These are phyloP conservation scores for Clonostachys sp. DNA, from an alignment of 2,329 filamentous ascomycete genomes.

Conservation along the genomic window DNA sequence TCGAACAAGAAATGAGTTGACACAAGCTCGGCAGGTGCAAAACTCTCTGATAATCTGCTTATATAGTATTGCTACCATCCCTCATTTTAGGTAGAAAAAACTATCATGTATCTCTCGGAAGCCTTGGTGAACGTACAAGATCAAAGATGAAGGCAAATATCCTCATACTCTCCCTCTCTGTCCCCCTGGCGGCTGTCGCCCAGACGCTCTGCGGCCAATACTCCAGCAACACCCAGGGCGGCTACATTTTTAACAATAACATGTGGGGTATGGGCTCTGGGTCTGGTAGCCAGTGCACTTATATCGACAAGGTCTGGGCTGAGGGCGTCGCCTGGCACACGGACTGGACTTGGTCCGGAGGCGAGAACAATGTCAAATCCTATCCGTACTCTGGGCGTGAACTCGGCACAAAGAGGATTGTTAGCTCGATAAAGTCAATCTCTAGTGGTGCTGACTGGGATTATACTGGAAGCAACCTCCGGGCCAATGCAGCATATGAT, in stretches of 20 bases:
- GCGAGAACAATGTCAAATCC: constrained; percentile 30
- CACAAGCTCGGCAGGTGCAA: too few species aligned
- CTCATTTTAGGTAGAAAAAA: too few species aligned
- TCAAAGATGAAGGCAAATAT: too few species aligned
- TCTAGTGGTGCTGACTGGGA: constrained; percentile 23
- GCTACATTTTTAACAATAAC: constrained; percentile 29
- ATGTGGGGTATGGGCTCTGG: constrained; percentile 27
- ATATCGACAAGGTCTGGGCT: constrained; percentile 23
- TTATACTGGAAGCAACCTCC: constrained; percentile 19
- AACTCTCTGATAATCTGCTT: too few species aligned
- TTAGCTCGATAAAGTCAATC: constrained; percentile 23
- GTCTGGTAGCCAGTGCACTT: constrained; percentile 32
- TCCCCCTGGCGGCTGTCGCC: neutral
- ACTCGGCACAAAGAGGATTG: constrained; percentile 12
- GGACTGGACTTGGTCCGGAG: constrained; percentile 32
- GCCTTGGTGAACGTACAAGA: too few species aligned
- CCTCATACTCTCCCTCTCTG: too few species aligned
- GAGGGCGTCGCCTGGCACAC: constrained; percentile 29
- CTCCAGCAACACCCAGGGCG: neutral
- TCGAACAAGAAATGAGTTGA: too few species aligned
- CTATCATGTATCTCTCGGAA: too few species aligned
- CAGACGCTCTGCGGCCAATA: neutral
- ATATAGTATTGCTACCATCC: too few species aligned
- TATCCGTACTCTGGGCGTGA: constrained; percentile 20
- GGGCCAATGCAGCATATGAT: constrained; percentile 56